Percentiles rank a stretch among this genome's conserved stretches.
phyloP scores from a whole-genome alignment of 495 filamentous ascomycete genomes.

The Echria macrotheca region DNA sequence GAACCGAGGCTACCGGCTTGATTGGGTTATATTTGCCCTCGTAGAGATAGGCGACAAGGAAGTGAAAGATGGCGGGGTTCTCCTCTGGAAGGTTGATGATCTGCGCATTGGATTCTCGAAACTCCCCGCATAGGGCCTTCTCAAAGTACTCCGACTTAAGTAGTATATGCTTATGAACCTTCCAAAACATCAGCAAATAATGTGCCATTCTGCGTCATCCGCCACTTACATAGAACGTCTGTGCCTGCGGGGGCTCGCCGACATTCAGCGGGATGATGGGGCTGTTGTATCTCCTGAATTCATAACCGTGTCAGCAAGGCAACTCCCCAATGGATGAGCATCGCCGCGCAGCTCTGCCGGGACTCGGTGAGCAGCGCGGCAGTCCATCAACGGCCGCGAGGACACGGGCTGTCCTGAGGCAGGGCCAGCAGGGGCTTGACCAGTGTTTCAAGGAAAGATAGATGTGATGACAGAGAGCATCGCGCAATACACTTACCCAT shows the following conservation, averaged over 20 bases:
- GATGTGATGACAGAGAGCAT: too few species aligned
- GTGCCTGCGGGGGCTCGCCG: constrained; percentile 27
- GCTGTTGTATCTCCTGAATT: constrained; percentile 34
- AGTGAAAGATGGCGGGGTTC: constrained; percentile 43
- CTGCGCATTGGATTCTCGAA: constrained; percentile 35
- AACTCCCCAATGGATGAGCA: not conserved
- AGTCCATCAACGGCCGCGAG: too few species aligned
- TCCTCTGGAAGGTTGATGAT: constrained; percentile 44
- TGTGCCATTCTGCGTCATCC: not conserved
- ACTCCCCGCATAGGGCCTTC: constrained; percentile 38
- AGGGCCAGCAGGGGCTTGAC: too few species aligned
- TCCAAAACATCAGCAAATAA: not conserved
- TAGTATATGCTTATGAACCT: constrained; percentile 41
- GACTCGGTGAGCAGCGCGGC: too few species aligned
- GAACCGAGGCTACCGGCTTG: constrained; percentile 31
- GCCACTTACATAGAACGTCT: constrained; percentile 37
- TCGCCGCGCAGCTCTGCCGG: too few species aligned
- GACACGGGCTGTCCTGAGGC: too few species aligned
- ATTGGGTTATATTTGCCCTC: constrained; percentile 43
- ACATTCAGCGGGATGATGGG: constrained; percentile 39
- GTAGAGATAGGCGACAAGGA: constrained; percentile 46
- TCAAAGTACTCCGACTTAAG: constrained; percentile 41
- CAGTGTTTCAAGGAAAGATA: too few species aligned
- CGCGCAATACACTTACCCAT: constrained; percentile 47
- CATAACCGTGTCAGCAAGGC: not conserved